Evolutionary conservation across 352 stramenopile species (phyloP), one percentile per base, ranked within the genome.

Genomic region (Phytophthora palmivora): DNA sequence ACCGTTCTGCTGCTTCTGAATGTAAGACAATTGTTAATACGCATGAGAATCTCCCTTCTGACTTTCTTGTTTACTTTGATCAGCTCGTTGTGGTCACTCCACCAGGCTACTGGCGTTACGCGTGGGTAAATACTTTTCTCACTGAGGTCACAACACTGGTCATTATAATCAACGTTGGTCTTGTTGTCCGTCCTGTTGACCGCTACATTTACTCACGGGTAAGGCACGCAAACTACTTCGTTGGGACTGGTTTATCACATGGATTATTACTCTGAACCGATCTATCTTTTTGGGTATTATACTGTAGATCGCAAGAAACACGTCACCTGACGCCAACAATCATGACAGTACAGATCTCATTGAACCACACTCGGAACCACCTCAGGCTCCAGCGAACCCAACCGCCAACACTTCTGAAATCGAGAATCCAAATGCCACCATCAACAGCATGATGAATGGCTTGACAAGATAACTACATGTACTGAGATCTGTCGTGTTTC

Each of bases 31-130:
- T 26, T 47, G 18, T 16, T 42, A 12, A 24, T 28, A 28, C 24
- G 45, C 15, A 33, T 36, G 10, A 5, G 34, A 16, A 5, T 28
- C 11, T 32, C 14, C 43, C 8, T 11, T 43, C 22, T 28, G 28
- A 53, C 22, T 6, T 50, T 22, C 47, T 18, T n/a, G n/a, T 6
- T 14, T 42, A 38, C 22, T 28, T 52, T 16, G 16, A 46, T 41
- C 61, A 92, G 79, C 56, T 89, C 7, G 34, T 83, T 0, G 79
- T 90, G n/a, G 58, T 89, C 38, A 83, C 76, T 4, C 78, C 76
- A 3, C 70, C 69, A 30, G 78, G 75, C 0, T 77, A 72, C 14
- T 91, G 82, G 82, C 74, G 79, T 12, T 82, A 85, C 51, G 70
- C 75, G 32, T 91, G 79, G 79, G 76, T 82, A 16, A 88, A 87